A percentile compares a stretch with the other conserved stretches of the same genome.
phyloP scores from a whole-genome alignment of 164 flowering plant genomes.

The Umbellularia californica region DNA sequence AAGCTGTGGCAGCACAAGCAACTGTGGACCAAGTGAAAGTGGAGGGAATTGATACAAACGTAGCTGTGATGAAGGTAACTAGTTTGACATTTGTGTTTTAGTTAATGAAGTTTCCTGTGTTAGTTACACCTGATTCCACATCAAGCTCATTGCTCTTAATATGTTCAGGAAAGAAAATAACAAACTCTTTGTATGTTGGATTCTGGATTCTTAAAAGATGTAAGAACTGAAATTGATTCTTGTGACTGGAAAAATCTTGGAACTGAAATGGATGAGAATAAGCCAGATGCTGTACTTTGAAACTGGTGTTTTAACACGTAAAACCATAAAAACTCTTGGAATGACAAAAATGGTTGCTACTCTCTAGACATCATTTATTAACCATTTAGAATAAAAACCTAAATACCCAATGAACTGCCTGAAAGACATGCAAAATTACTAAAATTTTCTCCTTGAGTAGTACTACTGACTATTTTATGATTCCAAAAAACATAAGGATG shows the following conservation, averaged over 20 bases:
- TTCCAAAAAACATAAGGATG: neutral
- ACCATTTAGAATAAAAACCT: neutral
- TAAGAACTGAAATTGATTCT: neutral
- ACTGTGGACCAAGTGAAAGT: conserved; percentile 85
- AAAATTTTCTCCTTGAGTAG: neutral
- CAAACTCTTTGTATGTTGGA: neutral
- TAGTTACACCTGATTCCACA: neutral
- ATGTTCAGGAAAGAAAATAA: too few species aligned
- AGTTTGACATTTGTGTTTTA: neutral
- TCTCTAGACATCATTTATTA: neutral
- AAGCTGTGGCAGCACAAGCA: conserved; percentile 83
- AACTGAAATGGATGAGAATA: neutral
- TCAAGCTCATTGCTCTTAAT: too few species aligned
- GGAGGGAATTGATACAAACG: conserved; percentile 83
- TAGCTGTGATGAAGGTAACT: conserved; percentile 81
- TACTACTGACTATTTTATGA: neutral
- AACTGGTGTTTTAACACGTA: neutral
- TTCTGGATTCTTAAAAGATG: neutral
- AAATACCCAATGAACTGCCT: neutral
- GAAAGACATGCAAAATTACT: neutral
- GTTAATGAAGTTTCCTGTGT: neutral
- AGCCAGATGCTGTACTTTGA: neutral
- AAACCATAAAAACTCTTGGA: neutral
- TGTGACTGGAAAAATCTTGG: neutral
- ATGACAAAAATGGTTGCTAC: neutral